Base-by-base conservation (phyloP, 192 early-diverging fungal species). In the Pilaira anomala region DNA sequence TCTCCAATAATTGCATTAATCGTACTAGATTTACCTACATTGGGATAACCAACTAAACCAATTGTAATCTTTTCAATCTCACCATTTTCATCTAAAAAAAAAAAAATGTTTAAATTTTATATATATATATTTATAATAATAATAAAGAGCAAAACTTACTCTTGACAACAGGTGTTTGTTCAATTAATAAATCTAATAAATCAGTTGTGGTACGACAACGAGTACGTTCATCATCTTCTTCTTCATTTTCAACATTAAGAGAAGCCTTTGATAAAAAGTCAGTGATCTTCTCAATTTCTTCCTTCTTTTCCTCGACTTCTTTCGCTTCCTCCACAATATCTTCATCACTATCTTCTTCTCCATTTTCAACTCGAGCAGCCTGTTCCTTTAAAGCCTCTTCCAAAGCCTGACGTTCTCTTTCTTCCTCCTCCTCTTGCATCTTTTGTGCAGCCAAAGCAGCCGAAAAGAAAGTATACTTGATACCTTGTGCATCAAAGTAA, bases 1-100 rank as follows among this genome's bases (percentile, higher is more conserved):
- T 94, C 83, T 12, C 96, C 96, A 52, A 96, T 85, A 29, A 99
- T 80, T 13, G 96, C 93, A 80, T 99, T 99, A 73, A 99, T 91
- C 22, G 96, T 99, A 49, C 93, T 96, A 25, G 93, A 95, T 78
- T 99, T 99, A 76, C 97, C 97, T 49, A 99, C 97, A 80, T 99
- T 99, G 53, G 97, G 97, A 75, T 99, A 99, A 30, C 97, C 97
- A 49, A 98, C 94, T 55, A 99, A 82, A 66, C 97, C 97, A 71
- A 99, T 95, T 36, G 86, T 90, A 55, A 89, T 68, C 67, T 72
- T 65, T 26, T 29, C 29, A 0, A 63, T 65, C 42, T 58, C 67
- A 53, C 57, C 76, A 48, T 63, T 57, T 51, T 70, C 66, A 33
- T 72, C 75, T 75, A 65, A 18, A 24, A 13, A 45, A 39, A 30